Percentiles rank a stretch among this genome's conserved stretches.
Conservation (phyloP, 345 rosid genomes). For the Erysimum cheiranthoides region DNA sequence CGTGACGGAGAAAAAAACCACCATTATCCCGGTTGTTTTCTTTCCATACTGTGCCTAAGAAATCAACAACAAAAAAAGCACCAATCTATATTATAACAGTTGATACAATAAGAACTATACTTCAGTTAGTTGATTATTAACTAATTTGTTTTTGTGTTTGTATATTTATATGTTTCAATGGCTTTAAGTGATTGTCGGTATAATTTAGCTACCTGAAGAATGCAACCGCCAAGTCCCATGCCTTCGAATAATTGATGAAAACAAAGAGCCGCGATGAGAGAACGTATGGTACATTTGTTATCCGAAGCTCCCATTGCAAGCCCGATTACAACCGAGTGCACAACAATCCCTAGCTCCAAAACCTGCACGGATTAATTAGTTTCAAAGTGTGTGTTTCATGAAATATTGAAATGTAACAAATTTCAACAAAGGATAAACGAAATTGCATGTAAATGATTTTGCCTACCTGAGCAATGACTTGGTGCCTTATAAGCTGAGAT, state of each 20-base stretch:
- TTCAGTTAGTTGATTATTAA: background rate
- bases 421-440: too few species aligned
- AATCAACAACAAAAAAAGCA: background rate
- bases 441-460: too few species aligned
- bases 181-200: background rate
- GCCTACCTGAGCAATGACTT: too few species aligned
- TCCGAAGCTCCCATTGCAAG: constrained; percentile 43
- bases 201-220: constrained; percentile 27
- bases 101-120: constrained; percentile 7
- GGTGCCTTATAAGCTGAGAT: too few species aligned
- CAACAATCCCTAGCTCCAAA: too few species aligned
- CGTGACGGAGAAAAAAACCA: constrained; percentile 53
- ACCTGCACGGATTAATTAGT: too few species aligned
- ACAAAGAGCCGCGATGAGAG: constrained; percentile 43
- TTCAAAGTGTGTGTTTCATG: too few species aligned
- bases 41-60: constrained; percentile 51
- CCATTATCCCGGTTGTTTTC: constrained; percentile 42
- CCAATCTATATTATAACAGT: background rate
- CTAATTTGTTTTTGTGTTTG: too few species aligned
- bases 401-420: too few species aligned
- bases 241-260: constrained; percentile 45
- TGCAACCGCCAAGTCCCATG: constrained; percentile 43
- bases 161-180: too few species aligned
- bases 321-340: too few species aligned
- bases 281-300: constrained; percentile 39